A percentile compares a stretch with the other conserved stretches of the same genome.
phyloP scores from a whole-genome alignment of 2,329 filamentous ascomycete species.

The Colletotrichum truncatum region DNA sequence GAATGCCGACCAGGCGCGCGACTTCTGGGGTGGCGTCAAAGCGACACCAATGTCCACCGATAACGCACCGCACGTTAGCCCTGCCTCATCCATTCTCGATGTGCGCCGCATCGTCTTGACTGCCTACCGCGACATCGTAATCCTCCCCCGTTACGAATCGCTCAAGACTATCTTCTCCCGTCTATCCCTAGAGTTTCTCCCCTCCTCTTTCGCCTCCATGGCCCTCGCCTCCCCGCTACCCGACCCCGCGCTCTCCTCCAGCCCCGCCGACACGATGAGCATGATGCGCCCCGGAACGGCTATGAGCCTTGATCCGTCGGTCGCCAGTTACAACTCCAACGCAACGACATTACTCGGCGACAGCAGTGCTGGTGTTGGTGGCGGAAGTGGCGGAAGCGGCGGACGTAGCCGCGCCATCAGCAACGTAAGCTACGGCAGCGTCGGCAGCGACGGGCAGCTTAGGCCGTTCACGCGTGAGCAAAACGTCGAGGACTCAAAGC shows the following conservation, averaged over 20 bases:
- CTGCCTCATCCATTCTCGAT: conserved; percentile 71
- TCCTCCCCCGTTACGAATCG: conserved; percentile 87
- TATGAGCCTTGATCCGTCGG: conserved; percentile 76
- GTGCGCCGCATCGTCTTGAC: conserved; percentile 89
- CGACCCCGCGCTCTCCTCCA: conserved; percentile 58
- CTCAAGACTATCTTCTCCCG: conserved; percentile 92
- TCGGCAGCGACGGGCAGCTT: conserved; percentile 54
- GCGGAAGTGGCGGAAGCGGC: conserved; percentile 60
- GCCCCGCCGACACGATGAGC: conserved; percentile 51
- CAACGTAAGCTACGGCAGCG: conserved; percentile 77
- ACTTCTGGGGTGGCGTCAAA: conserved; percentile 86
- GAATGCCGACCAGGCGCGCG: conserved; percentile 79
- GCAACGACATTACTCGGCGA: conserved; percentile 82
- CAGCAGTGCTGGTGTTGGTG: conserved; percentile 71
- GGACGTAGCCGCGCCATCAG: conserved; percentile 83
- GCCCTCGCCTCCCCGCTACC: conserved; percentile 63
- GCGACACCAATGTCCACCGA: conserved; percentile 43
- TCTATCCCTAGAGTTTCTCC: conserved; percentile 82
- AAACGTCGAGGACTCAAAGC: conserved; percentile 74
- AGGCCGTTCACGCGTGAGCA: conserved; percentile 67
- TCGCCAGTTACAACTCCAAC: conserved; percentile 83
- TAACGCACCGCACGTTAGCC: conserved; percentile 52
- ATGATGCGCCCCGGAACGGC: conserved; percentile 75
- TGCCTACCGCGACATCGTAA: conserved; percentile 87
- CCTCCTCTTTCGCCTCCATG: conserved; percentile 60